Percentiles rank a stretch among this genome's conserved stretches.
These are phyloP conservation scores for Sparassis latifolia DNA, from an alignment of 1,284 basidiomycete species.

Conservation along the genomic window DNA sequence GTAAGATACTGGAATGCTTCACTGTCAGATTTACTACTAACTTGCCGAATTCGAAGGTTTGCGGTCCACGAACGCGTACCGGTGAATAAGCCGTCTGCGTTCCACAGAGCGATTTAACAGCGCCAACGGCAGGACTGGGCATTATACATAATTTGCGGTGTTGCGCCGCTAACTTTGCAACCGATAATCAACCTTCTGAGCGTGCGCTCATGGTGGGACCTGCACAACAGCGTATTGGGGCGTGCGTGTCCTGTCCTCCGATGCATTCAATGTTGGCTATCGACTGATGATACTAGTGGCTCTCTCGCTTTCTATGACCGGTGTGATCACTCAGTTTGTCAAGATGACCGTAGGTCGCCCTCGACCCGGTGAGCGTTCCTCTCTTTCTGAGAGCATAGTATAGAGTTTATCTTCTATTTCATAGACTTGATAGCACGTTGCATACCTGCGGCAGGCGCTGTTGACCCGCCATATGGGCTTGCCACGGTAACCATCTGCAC, in stretches of 20 bases:
- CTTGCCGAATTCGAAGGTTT: slow-evolving; percentile 38
- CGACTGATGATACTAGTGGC: slow-evolving; percentile 43
- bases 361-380: slow-evolving; percentile 53
- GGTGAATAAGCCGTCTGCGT: slow-evolving; percentile 31
- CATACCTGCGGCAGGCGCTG: slow-evolving; percentile 59
- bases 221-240: slow-evolving; percentile 78
- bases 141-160: slow-evolving; percentile 64
- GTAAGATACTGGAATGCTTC: slow-evolving; percentile 30
- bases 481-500: slow-evolving; percentile 79
- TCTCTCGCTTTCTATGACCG: slow-evolving; percentile 70
- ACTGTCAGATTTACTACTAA: too few relatives aligned
- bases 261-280: neutral
- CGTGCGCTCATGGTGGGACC: slow-evolving; percentile 81
- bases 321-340: slow-evolving; percentile 76
- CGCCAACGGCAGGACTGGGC: slow-evolving; percentile 21
- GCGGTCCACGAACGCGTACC: slow-evolving; percentile 84
- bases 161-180: slow-evolving; percentile 64
- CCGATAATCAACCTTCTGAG: slow-evolving; percentile 64
- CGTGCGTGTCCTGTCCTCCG: slow-evolving; percentile 35
- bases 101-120: too few relatives aligned
- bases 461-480: slow-evolving; percentile 71
- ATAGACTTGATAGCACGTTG: slow-evolving; percentile 81
- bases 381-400: neutral
- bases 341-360: slow-evolving; percentile 91
- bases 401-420: too few relatives aligned